Conservation (phyloP, 768 basidiomycete genomes). For the Paxillus involutus region DNA sequence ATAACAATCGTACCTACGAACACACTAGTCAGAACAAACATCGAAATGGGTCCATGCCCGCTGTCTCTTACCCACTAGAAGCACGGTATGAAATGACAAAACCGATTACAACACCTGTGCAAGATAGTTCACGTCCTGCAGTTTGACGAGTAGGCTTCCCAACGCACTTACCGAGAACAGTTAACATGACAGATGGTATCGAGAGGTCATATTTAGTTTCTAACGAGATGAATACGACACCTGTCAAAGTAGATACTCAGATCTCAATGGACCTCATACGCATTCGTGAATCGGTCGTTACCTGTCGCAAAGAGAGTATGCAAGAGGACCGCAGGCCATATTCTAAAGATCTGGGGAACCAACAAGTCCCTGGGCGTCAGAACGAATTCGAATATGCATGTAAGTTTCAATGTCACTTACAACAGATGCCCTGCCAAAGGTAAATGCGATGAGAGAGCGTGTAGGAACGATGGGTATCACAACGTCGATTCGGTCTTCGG, state of each 20-base stretch:
- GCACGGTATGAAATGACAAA: conserved; percentile 63
- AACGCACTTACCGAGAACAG: conserved; percentile 49
- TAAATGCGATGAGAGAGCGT: conserved; percentile 30
- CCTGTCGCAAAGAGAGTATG: conserved; percentile 58
- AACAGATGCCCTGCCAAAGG: conserved; percentile 44
- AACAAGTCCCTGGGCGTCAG: not conserved
- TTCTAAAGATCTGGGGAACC: conserved; percentile 47
- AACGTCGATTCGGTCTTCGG: conserved; percentile 1
- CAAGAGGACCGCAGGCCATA: conserved; percentile 67
- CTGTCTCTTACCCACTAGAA: conserved; percentile 47
- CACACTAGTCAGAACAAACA: not conserved
- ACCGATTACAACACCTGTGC: conserved; percentile 57
- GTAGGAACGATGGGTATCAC: conserved; percentile 16
- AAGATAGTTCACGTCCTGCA: not conserved
- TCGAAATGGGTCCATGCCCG: not conserved
- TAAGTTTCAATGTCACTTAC: conserved; percentile 21
- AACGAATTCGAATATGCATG: conserved; percentile 16
- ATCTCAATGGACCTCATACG: not conserved
- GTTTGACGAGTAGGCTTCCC: not conserved
- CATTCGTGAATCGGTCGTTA: conserved; percentile 14
- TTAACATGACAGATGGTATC: conserved; percentile 59
- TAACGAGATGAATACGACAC: conserved; percentile 44
- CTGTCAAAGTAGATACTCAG: conserved; percentile 24
- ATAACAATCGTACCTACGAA: conserved; percentile 57
- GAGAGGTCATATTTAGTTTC: conserved; percentile 37